Conservation (phyloP, 805 yeast genomes). For the Candida patagonica region DNA sequence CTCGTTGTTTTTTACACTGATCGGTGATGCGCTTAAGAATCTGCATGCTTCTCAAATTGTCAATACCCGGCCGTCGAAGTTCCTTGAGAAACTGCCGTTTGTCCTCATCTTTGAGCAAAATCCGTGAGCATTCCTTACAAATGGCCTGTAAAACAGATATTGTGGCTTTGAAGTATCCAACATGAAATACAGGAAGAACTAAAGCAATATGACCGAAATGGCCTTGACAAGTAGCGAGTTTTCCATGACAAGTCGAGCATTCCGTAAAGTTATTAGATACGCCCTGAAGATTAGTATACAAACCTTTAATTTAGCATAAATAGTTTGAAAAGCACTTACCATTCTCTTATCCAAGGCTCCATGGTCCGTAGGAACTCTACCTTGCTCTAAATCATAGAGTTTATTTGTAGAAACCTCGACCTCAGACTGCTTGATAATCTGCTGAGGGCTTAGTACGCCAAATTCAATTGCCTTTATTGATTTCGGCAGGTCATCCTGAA, state of each 20-base stretch:
- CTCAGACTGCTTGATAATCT: constrained; percentile 86
- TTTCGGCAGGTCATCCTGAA: constrained; percentile 78
- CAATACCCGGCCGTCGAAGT: constrained; percentile 77
- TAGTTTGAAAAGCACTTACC: constrained; percentile 28
- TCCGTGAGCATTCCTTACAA: constrained; percentile 79
- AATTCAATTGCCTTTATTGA: constrained; percentile 84
- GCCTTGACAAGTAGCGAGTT: constrained; percentile 91
- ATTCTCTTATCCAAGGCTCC: constrained; percentile 89
- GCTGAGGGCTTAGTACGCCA: constrained; percentile 86
- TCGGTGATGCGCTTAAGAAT: constrained; percentile 73
- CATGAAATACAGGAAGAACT: constrained; percentile 94
- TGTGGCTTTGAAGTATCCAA: constrained; percentile 90
- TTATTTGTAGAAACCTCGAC: constrained; percentile 90
- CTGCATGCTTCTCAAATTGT: constrained; percentile 86
- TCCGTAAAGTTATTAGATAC: constrained; percentile 77
- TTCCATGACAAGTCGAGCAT: constrained; percentile 88
- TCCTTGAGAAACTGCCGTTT: constrained; percentile 67
- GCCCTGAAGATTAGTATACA: constrained; percentile 36
- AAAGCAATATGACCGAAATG: constrained; percentile 93
- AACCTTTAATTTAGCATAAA: not conserved
- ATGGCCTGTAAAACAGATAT: constrained; percentile 81
- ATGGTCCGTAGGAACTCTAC: constrained; percentile 66
- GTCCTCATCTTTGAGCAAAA: constrained; percentile 63
- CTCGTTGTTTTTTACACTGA: constrained; percentile 90
- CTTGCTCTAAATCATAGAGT: constrained; percentile 81